These are phyloP conservation scores for Hypoxylon sp. DNA, from an alignment of 2,329 filamentous ascomycete genomes.

Conservation along the genomic window DNA sequence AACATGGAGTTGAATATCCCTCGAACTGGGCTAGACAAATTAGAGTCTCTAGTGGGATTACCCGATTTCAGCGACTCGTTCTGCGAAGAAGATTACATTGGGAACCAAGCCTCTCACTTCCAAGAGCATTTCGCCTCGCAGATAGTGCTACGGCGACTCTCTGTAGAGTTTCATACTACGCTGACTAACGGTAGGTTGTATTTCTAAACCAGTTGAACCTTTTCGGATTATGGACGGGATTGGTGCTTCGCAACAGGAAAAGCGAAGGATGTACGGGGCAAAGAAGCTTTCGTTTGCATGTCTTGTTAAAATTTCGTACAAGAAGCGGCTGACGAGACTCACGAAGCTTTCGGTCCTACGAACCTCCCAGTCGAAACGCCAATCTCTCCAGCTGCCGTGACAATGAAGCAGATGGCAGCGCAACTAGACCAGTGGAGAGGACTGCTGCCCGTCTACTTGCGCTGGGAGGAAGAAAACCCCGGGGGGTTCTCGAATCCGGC, in stretches of 20 bases:
- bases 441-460: constrained; percentile 65
- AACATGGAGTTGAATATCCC: constrained; percentile 71
- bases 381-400: constrained; percentile 49
- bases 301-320: not conserved
- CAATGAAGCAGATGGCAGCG: constrained; percentile 64
- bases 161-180: constrained; percentile 64
- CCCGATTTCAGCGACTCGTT: constrained; percentile 65
- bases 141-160: constrained; percentile 67
- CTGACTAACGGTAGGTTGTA: constrained; percentile 64
- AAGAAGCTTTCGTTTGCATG: not conserved
- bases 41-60: constrained; percentile 67
- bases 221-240: not conserved
- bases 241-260: not conserved
- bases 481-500: constrained; percentile 56
- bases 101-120: constrained; percentile 66
- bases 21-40: constrained; percentile 65
- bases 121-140: constrained; percentile 72
- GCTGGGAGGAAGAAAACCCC: constrained; percentile 69
- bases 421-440: constrained; percentile 71
- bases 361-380: constrained; percentile 33
- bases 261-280: not conserved
- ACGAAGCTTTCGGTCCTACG: constrained; percentile 35
- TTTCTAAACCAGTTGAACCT: not conserved
- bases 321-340: constrained; percentile 15
- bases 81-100: constrained; percentile 61